Conservation (phyloP, 2,329 filamentous ascomycete genomes). For the Lasiodiplodia hormozganensis region DNA sequence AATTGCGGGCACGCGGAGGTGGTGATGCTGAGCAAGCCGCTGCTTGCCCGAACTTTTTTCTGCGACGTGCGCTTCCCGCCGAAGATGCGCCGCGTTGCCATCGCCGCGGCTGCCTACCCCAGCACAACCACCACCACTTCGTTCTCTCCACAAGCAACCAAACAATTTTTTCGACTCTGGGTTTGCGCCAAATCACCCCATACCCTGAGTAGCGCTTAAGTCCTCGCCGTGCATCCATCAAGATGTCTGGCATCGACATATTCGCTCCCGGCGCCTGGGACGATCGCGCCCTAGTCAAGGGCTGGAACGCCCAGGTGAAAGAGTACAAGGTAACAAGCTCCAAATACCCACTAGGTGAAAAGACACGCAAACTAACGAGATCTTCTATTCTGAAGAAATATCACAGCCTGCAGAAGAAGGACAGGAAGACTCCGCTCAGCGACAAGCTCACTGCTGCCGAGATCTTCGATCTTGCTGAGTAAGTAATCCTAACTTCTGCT, state of each 20-base stretch:
- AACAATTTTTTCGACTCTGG: neutral
- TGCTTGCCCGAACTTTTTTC: conserved; percentile 36
- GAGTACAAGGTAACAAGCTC: conserved; percentile 44
- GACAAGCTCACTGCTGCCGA: neutral
- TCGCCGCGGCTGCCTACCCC: neutral
- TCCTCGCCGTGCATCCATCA: neutral
- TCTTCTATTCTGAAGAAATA: conserved; percentile 41
- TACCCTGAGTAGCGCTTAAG: neutral
- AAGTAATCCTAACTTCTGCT: neutral
- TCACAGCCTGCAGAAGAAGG: conserved; percentile 47
- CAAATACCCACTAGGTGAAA: neutral
- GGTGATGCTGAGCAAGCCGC: conserved; percentile 30
- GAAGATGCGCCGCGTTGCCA: conserved; percentile 20
- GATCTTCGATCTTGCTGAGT: conserved; percentile 1
- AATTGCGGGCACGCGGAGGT: conserved; percentile 31
- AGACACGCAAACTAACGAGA: neutral
- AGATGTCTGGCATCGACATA: conserved; percentile 22
- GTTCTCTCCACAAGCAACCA: neutral
- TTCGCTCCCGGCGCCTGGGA: conserved; percentile 41
- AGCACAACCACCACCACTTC: neutral
- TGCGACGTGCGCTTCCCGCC: conserved; percentile 17
- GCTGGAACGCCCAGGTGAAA: conserved; percentile 45
- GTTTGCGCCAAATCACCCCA: no score
- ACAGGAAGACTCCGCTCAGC: conserved; percentile 30
- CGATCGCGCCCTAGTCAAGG: conserved; percentile 44